Base-by-base conservation (phyloP, 202 grass and related monocot species). In the Saccharum hybrid region DNA sequence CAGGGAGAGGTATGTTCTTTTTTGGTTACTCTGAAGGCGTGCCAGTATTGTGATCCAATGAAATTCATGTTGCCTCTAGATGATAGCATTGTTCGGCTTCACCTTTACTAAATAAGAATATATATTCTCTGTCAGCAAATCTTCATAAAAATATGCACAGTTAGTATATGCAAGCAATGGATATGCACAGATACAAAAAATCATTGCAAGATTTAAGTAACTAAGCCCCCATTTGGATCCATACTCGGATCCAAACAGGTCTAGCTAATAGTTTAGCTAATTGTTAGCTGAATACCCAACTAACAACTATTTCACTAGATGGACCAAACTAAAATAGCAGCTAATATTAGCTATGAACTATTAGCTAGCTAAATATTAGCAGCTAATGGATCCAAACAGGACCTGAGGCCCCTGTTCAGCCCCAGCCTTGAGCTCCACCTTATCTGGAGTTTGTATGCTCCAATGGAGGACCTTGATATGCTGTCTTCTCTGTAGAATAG, bases 1-100 rank as follows among this genome's bases (percentile, higher is more conserved):
- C 92, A 93, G 72, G 88, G 87, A 18, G 90, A 93, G 85, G 92
- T 98, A 86, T 72, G 76, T 38, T 71, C 8, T 61, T 60, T n/a
- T 19, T 42, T 75, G 12, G 2, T 61, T 77, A 59, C 15, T 7
- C 38, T 82, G 30, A 63, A 63, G 74, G 64, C 77, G 48, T 76
- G 77, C 28, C 22, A 34, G 33, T 69, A 41, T 22, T 68, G 21
- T 59, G 63, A 71, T 69, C 9, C 21, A 71, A 77, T 79, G 74
- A 31, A 22, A 57, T 69, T 39, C n/a, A 18, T 59, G 14, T 42
- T 33, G 26, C 62, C 1, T 21, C 51, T 66, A 34, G 0, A 6
- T n/a, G 18, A 37, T 18, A 33, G 7, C 36, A 60, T 69, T 10
- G 42, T 81, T 70, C 41, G 34, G 15, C 10, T 73, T 54, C 31